Percentiles rank a stretch among this genome's conserved stretches.
These are phyloP conservation scores for Globisporangium cystogenes DNA, from an alignment of 352 stramenopile genomes.

Conservation along the genomic window DNA sequence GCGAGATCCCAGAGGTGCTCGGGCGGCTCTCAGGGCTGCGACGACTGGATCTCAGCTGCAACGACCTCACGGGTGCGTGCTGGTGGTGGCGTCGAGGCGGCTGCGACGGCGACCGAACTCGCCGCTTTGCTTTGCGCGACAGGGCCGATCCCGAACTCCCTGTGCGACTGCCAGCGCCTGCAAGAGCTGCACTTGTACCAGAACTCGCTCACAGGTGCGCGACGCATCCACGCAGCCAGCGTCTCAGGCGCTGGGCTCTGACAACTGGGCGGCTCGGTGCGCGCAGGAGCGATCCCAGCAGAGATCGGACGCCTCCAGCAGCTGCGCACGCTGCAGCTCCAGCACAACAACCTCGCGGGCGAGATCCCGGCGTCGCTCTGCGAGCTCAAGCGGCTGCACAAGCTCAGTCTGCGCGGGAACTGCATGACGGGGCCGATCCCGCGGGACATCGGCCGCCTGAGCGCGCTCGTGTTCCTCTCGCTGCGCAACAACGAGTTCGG, in stretches of 20 bases:
- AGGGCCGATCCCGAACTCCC: conserved; percentile 37
- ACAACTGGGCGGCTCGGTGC: neutral
- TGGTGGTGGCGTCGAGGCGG: neutral
- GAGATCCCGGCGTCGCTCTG: conserved; percentile 45
- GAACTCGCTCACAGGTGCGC: conserved; percentile 60
- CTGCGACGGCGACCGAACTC: neutral
- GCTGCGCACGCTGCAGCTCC: conserved; percentile 68
- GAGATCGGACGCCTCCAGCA: conserved; percentile 50
- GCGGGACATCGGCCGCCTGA: conserved; percentile 51
- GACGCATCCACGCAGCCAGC: neutral
- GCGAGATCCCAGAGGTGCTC: conserved; percentile 48
- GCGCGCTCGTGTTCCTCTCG: conserved; percentile 76
- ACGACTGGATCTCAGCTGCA: conserved; percentile 76
- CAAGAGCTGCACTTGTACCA: conserved; percentile 77
- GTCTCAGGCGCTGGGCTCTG: neutral
- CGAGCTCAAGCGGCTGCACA: conserved; percentile 48
- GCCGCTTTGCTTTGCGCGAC: neutral
- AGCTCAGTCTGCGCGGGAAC: conserved; percentile 75
- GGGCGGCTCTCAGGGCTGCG: conserved; percentile 47
- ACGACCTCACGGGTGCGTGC: conserved; percentile 49
- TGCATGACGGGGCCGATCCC: conserved; percentile 67
- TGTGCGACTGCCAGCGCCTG: conserved; percentile 50
- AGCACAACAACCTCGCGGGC: conserved; percentile 79
- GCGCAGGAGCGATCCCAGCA: conserved; percentile 31
- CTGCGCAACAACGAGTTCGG: conserved; percentile 78